Base-by-base conservation (phyloP, 192 early-diverging fungal species). In the Lunasporangiospora selenospora region DNA sequence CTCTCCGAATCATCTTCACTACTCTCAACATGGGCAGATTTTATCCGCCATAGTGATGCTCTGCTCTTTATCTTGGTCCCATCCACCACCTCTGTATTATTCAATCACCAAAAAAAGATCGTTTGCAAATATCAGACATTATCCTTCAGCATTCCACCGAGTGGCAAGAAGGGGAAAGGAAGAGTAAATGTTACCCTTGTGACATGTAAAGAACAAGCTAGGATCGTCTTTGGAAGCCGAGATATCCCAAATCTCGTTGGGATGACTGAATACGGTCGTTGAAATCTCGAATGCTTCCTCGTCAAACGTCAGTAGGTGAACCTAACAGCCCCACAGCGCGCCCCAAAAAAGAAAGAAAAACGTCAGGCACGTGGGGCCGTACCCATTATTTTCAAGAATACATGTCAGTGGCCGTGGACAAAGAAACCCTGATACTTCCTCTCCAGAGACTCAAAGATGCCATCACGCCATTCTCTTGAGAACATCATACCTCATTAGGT, bases 231-330 rank as follows among this genome's bases (percentile, higher is more conserved):
- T 88, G 41, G 80, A 85, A 0, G 88, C 69, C 0, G 88, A 80
- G 33, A 94, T 86, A 43, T 78, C 77, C 81, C 83, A 84, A 18
- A 95, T 75, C 51, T 89, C 89, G 42, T 85, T 75, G 6, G 79
- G 62, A 62, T 95, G 93, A 15, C 53, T 53, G 75, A 83, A 92
- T 34, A 82, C 76, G 1, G 78, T 82, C 15, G 75, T 61, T 2
- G 76, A 77, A 16, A 93, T 81, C 38, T 88, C 81, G 64, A 76
- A 76, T 21, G 77, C 65, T 31, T 93, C 91, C 56, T 94, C 91
- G 70, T 92, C 85, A 75, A 89, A 92, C 18, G 89, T 84, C 26
- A 95, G 58, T 18, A 94, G 49, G 53, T 86, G 87, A n/a, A 92
- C 53, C 89, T 91, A 75, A 12, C 32, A 16, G 2, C 24, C 34